phyloP scores from a whole-genome alignment of 1,284 basidiomycete species.

The Cutaneotrichosporon cutaneum region DNA sequence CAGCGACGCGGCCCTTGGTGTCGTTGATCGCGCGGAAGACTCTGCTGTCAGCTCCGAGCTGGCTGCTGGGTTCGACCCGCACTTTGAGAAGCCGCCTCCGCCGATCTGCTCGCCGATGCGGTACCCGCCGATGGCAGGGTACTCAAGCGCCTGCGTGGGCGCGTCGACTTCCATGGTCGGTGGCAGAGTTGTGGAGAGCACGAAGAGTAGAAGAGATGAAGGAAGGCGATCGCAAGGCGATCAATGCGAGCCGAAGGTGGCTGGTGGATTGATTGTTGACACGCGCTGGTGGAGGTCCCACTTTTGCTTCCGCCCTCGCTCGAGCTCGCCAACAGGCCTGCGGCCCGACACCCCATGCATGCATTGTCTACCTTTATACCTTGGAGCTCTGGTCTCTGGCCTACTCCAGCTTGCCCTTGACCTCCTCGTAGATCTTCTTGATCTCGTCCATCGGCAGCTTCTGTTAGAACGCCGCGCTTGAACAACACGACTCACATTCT shows the following conservation, averaged over 20 bases:
- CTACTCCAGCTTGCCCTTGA: conserved; percentile 19
- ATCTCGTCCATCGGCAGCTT: conserved; percentile 20
- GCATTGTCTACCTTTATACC: background rate
- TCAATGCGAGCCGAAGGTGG: no score
- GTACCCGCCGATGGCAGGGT: conserved; percentile 60
- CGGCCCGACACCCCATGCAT: background rate
- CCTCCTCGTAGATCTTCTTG: conserved; percentile 15
- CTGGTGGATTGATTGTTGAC: no score
- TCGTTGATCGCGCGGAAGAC: conserved; percentile 78
- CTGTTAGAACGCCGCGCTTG: background rate
- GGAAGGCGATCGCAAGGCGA: no score
- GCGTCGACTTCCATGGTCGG: conserved; percentile 20
- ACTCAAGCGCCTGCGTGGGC: conserved; percentile 19
- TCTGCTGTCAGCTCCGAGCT: conserved; percentile 52
- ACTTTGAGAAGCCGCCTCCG: conserved; percentile 82
- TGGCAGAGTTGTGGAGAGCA: background rate
- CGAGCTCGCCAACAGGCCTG: no score
- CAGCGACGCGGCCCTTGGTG: conserved; percentile 62
- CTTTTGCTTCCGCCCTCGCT: no score
- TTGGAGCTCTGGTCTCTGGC: no score
- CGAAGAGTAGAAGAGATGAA: no score
- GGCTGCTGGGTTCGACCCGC: conserved; percentile 15
- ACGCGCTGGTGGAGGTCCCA: no score
- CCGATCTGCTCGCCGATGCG: conserved; percentile 72
- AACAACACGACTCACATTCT: conserved; percentile 31